Evolutionary conservation across 2,329 filamentous ascomycete genomes (phyloP), one percentile per base, ranked within the genome.

Genomic region (Dactylellina leptospora): DNA sequence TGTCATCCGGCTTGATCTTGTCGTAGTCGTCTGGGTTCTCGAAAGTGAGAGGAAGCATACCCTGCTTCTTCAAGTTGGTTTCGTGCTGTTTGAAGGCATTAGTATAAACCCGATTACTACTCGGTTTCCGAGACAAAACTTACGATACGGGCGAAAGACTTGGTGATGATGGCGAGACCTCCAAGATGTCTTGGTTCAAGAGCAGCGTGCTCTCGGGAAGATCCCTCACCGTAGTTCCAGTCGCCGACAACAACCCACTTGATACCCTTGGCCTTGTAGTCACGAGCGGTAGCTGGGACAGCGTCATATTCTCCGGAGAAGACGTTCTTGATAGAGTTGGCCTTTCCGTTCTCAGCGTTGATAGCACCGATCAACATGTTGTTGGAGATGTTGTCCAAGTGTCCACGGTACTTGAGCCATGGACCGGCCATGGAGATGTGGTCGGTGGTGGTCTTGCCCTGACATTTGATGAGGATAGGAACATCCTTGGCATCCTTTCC

Each of bases 31-130:
- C 93, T 64, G 93, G 93, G 80, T 97, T 88, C 68, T 87, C 83
- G 84, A 99, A 99, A 78, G 93, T 97, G 76, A 99, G 87, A 79
- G 95, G 95, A 84, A 99, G 90, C 93, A 99, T 97, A 83, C 95
- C 95, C 88, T 99, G 95, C 90, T 99, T 99, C 91, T 99, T 99
- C 85, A 99, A 84, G 88, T 99, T 99, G 85, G 95, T 99, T 87
- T 99, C 95, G 87, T 99, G 95, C 82, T 84, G 73, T 58, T 53
- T n/a, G 11, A 18, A 23, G 10, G n/a, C 27, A 62, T 62, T 51
- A 63, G 63, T 42, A 68, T 63, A 69, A 40, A 56, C 45, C 5
- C 13, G 4, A 3, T 8, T 44, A 25, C 30, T 18, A 25, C 23
- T n/a, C 11, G 27, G 22, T 33, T 22, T n/a, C 13, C 16, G 18